Percentiles rank a stretch among this genome's conserved stretches.
Conservation (phyloP, 345 rosid genomes). For the Triadica sebifera region DNA sequence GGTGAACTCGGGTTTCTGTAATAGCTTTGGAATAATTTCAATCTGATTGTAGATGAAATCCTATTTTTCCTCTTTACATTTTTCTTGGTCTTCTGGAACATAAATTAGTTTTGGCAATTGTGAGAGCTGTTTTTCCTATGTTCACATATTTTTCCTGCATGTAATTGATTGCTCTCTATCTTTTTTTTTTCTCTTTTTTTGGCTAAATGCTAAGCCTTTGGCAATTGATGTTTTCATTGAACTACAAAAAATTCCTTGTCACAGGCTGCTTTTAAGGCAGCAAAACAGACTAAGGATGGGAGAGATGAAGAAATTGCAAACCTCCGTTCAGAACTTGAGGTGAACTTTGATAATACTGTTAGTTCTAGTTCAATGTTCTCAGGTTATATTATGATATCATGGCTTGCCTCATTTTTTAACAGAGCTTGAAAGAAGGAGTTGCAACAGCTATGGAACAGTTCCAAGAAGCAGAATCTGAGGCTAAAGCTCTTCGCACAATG, state of each 20-base stretch:
- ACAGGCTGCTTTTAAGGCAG: slow-evolving; percentile 92
- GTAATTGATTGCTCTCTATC: background rate
- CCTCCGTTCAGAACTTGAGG: slow-evolving; percentile 81
- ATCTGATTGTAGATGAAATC: background rate
- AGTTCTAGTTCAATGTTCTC: slow-evolving; percentile 3
- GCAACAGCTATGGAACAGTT: slow-evolving; percentile 23
- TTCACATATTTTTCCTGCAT: background rate
- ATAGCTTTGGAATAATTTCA: background rate
- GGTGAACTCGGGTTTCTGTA: slow-evolving; percentile 14
- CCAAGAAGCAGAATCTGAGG: slow-evolving; percentile 17
- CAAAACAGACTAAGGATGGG: slow-evolving; percentile 66
- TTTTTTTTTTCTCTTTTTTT: background rate
- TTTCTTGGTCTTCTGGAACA: background rate
- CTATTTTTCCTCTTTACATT: slow-evolving; percentile 16
- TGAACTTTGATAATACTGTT: slow-evolving; percentile 28
- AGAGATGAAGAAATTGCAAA: slow-evolving; percentile 71
- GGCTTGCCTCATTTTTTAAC: slow-evolving; percentile 12
- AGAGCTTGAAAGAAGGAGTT: slow-evolving; percentile 28
- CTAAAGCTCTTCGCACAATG: slow-evolving; percentile 21
- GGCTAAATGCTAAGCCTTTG: background rate
- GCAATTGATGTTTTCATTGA: slow-evolving; percentile 2
- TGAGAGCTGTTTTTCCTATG: slow-evolving; percentile 10
- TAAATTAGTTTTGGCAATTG: background rate
- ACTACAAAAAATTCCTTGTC: slow-evolving; percentile 19
- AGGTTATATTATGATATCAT: background rate